Evolutionary conservation across 2,329 filamentous ascomycete genomes (phyloP), one percentile per base, ranked within the genome.

Genomic region (Calonectria honghensis): DNA sequence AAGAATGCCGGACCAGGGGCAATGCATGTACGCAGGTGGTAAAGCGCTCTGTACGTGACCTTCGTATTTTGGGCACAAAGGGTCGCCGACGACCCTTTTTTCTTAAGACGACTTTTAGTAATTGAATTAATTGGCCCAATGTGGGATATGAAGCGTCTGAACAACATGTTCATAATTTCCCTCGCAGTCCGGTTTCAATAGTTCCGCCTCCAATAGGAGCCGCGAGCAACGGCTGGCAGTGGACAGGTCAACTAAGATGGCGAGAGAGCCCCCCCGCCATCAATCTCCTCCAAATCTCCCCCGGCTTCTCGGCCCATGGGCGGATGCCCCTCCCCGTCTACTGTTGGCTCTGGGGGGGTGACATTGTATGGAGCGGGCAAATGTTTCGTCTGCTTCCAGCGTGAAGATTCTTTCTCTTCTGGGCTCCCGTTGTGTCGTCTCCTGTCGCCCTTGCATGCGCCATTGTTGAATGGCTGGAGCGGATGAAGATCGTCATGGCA

Each of bases 401-500:
- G 32, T 24, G 54, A 24, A 29, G 57, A 61, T 61, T 63, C 14
- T 63, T 41, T 24, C 57, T 63, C 57, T 29, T 63, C 37, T 63
- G 24, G 57, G 37, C 57, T 63, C n/a, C 27, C 27, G 37, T 27
- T 39, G 39, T 41, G 61, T 50, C 50, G 31, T 68, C 48, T 41
- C 31, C 50, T 54, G 31, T 41, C 65, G 32, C 65, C 35, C 65
- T 59, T 52, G 51, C 13, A 27, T 45, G 16, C 57, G 57, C 66
- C 39, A 32, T 20, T 59, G 66, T 41, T 50, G 48, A 70, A 50
- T 65, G 61, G 61, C 41, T 45, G 59, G 29, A 14, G 31, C n/a
- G 31, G 39, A 41, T 64, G 65, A 54, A 65, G 65, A 73, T 73
- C 71, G 32, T 61, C 63, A 69, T 73, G 71, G 48, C 48, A 29